Percentiles rank a stretch among this genome's conserved stretches.
Evolutionary conservation across 305 asterid genomes (phyloP).

Genomic region (Fraxinus dipetala): DNA sequence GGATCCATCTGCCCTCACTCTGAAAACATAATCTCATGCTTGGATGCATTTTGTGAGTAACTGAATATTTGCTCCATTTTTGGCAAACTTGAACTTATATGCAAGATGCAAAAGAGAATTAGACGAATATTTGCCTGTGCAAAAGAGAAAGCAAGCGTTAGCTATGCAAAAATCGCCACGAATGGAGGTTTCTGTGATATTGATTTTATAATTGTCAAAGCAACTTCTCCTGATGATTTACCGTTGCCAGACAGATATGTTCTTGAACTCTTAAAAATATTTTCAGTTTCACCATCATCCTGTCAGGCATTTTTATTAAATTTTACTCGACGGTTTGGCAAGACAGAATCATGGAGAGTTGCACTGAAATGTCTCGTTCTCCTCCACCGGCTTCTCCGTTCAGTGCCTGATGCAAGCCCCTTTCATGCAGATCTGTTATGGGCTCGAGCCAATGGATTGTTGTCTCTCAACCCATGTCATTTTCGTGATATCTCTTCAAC

Average conservation of each 20-base stretch:
- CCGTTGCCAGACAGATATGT: conserved; percentile 51
- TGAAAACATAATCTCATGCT: background rate
- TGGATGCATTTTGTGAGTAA: background rate
- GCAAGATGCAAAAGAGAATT: conserved; percentile 48
- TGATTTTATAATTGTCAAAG: conserved; percentile 46
- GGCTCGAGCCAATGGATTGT: conserved; percentile 41
- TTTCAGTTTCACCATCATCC: conserved; percentile 49
- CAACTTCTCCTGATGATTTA: conserved; percentile 61
- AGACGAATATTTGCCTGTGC: conserved; percentile 40
- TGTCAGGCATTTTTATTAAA: conserved; percentile 37
- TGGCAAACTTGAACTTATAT: background rate
- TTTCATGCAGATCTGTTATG: conserved; percentile 49
- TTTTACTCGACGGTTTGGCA: conserved; percentile 42
- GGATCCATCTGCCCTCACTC: background rate
- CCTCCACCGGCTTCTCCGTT: conserved; percentile 58
- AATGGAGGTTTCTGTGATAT: conserved; percentile 58
- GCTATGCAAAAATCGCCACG: conserved; percentile 62
- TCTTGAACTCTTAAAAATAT: conserved; percentile 42
- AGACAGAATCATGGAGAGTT: conserved; percentile 59
- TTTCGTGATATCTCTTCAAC: conserved; percentile 57
- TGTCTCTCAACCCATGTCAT: conserved; percentile 53
- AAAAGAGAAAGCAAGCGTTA: conserved; percentile 44
- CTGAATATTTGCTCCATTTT: background rate
- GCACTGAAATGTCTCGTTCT: conserved; percentile 71
- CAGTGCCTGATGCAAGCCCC: conserved; percentile 34